phyloP scores from a whole-genome alignment of 192 early-diverging fungal genomes.

The Backusella circina region DNA sequence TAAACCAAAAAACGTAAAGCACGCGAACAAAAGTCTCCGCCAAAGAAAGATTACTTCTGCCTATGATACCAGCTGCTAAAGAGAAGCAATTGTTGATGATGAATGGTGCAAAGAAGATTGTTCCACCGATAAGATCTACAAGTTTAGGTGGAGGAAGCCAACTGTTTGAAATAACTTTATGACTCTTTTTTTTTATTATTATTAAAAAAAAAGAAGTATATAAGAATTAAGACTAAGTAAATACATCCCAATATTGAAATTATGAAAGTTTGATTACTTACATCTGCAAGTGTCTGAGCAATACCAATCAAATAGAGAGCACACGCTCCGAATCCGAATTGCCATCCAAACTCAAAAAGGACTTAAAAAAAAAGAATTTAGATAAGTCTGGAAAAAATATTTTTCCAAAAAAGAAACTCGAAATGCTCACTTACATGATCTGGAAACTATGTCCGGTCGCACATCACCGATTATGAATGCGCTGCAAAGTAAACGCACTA shows the following conservation, averaged over 20 bases:
- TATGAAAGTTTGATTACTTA: neutral
- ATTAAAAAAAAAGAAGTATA: too few relatives aligned
- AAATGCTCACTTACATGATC: slow-evolving; percentile 19
- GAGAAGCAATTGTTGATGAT: slow-evolving; percentile 19
- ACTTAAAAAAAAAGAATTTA: neutral
- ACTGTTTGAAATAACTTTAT: slow-evolving; percentile 15
- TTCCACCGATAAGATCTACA: slow-evolving; percentile 24
- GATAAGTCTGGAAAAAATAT: neutral
- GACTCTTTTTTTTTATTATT: slow-evolving; percentile 5
- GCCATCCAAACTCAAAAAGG: slow-evolving; percentile 30
- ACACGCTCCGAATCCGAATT: slow-evolving; percentile 20
- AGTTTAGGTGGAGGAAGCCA: slow-evolving; percentile 19
- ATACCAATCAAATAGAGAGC: slow-evolving; percentile 28
- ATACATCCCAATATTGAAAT: neutral
- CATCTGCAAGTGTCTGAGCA: slow-evolving; percentile 31
- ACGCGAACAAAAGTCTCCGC: slow-evolving; percentile 16
- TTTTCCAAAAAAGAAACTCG: neutral
- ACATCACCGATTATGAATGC: slow-evolving; percentile 19
- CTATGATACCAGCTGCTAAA: slow-evolving; percentile 14
- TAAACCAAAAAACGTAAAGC: slow-evolving; percentile 28
- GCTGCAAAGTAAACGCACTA: slow-evolving; percentile 19
- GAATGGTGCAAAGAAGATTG: slow-evolving; percentile 14
- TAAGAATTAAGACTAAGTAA: neutral
- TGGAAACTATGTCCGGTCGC: slow-evolving; percentile 13
- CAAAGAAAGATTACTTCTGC: neutral